A percentile compares a stretch with the other conserved stretches of the same genome.
These are phyloP conservation scores for Aspergillus thermomutatus DNA, from an alignment of 2,329 filamentous ascomycete genomes.

Conservation along the genomic window DNA sequence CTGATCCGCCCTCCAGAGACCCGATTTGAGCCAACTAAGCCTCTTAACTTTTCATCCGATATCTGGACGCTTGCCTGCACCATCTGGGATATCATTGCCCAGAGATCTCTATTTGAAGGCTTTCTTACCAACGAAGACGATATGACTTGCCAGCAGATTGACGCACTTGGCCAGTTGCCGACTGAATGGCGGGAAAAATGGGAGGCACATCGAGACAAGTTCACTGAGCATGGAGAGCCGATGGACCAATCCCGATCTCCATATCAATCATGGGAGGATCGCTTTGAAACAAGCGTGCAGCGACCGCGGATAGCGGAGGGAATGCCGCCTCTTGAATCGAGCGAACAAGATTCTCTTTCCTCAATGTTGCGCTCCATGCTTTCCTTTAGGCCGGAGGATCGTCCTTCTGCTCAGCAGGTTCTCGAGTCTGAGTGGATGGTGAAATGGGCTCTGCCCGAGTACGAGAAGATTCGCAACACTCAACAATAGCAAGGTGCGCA, in stretches of 20 bases:
- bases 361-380: constrained; percentile 27
- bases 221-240: constrained; percentile 25
- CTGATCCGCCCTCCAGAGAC: constrained; percentile 33
- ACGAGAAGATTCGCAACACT: constrained; percentile 9
- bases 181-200: constrained; percentile 27
- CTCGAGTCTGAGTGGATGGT: constrained; percentile 30
- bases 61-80: constrained; percentile 40
- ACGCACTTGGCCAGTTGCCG: constrained; percentile 29
- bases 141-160: constrained; percentile 30
- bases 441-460: constrained; percentile 27
- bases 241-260: constrained; percentile 13
- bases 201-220: constrained; percentile 17
- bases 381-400: constrained; percentile 22
- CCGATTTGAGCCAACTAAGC: constrained; percentile 31
- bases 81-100: constrained; percentile 35
- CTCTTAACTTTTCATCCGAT: constrained; percentile 35
- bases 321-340: constrained; percentile 18
- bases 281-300: constrained; percentile 28
- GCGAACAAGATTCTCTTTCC: constrained; percentile 24
- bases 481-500: too few species aligned
- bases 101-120: constrained; percentile 27
- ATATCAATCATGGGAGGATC: constrained; percentile 21
- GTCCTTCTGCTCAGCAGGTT: constrained; percentile 21
- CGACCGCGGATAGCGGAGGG: constrained; percentile 21
- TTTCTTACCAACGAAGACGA: constrained; percentile 26